phyloP scores from a whole-genome alignment of 2,329 filamentous ascomycete genomes.

The Biscogniauxia mediterranea region DNA sequence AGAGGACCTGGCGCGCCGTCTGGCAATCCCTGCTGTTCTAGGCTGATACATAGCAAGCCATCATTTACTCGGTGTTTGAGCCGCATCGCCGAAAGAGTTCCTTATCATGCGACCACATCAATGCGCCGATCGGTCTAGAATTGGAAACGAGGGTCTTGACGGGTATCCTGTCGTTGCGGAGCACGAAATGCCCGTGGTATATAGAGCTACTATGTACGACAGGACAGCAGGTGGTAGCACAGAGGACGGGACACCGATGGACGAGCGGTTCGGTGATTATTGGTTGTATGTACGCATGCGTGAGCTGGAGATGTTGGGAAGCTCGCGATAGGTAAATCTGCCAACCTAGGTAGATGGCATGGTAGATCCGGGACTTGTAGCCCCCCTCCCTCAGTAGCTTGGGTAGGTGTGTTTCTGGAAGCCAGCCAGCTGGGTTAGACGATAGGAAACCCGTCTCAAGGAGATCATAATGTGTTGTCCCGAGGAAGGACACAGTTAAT shows the following conservation, averaged over 20 bases:
- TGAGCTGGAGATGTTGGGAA: constrained; percentile 6
- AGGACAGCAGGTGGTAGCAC: constrained; percentile 21
- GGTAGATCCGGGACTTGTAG: too few species aligned
- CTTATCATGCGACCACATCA: constrained; percentile 35
- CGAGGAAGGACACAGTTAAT: constrained; percentile 27
- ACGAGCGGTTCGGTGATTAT: constrained; percentile 31
- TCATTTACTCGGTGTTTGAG: constrained; percentile 34
- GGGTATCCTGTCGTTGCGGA: constrained; percentile 35
- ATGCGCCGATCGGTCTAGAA: constrained; percentile 28
- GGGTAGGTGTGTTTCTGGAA: too few species aligned
- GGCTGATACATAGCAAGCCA: constrained; percentile 37
- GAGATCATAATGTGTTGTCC: constrained; percentile 32
- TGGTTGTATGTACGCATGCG: constrained; percentile 32
- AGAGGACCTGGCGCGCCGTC: constrained; percentile 34
- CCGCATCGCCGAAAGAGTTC: constrained; percentile 35
- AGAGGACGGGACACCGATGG: constrained; percentile 13
- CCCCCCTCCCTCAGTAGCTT: too few species aligned
- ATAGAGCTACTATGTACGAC: constrained; percentile 14
- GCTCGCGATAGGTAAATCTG: too few species aligned
- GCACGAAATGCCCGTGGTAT: constrained; percentile 5
- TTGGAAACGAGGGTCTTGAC: constrained; percentile 27
- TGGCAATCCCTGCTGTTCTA: constrained; percentile 38
- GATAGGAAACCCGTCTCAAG: constrained; percentile 23
- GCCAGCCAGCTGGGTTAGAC: constrained; percentile 22
- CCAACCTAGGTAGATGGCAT: too few species aligned